Conservation (phyloP, 257 asterid genomes). For the Forsythia suspensa region DNA sequence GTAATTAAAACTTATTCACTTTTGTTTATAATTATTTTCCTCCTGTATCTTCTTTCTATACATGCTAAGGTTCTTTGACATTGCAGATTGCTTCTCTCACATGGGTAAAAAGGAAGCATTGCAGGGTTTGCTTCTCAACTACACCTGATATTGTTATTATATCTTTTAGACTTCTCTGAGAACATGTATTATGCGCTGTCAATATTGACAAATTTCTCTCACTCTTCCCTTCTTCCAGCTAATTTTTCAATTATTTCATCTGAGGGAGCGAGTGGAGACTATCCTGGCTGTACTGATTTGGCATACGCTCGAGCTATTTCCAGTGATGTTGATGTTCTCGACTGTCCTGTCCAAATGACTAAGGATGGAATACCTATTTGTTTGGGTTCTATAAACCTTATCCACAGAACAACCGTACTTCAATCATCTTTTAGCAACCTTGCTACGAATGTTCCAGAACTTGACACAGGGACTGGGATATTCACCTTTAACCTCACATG, state of each 20-base stretch:
- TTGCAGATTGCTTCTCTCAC: constrained; percentile 86
- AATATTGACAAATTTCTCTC: constrained; percentile 10
- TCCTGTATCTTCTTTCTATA: not conserved
- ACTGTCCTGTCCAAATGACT: constrained; percentile 85
- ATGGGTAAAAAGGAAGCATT: constrained; percentile 43
- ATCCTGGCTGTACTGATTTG: constrained; percentile 80
- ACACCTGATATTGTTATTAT: not conserved
- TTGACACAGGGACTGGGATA: constrained; percentile 45
- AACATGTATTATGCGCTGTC: not conserved
- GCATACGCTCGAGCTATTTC: constrained; percentile 69
- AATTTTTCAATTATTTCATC: constrained; percentile 52
- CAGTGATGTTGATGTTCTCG: constrained; percentile 75
- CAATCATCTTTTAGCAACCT: constrained; percentile 43
- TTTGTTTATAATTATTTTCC: not conserved
- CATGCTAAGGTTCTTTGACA: constrained; percentile 7
- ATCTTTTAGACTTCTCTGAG: not conserved
- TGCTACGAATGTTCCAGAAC: constrained; percentile 47
- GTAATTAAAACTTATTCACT: no score
- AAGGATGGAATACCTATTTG: constrained; percentile 76
- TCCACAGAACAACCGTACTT: constrained; percentile 54
- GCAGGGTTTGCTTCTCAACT: constrained; percentile 41
- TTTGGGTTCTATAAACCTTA: constrained; percentile 79
- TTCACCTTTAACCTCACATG: constrained; percentile 66
- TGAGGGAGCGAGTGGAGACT: constrained; percentile 91
- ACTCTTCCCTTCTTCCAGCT: constrained; percentile 39